A percentile compares a stretch with the other conserved stretches of the same genome.
phyloP scores from a whole-genome alignment of 495 filamentous ascomycete species.

The Podospora comata region DNA sequence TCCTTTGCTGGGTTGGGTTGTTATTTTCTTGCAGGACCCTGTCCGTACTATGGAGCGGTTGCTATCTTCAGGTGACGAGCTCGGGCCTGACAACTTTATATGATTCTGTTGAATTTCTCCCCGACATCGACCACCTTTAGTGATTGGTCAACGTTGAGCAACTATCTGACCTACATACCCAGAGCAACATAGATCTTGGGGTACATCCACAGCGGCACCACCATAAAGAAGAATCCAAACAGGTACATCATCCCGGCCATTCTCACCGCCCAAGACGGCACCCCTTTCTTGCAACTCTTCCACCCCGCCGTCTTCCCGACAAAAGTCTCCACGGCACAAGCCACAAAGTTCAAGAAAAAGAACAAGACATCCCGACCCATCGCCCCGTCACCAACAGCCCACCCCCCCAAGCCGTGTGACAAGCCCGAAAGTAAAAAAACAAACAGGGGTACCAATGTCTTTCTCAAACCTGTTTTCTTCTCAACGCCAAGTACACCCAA shows the following conservation, averaged over 20 bases:
- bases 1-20: not conserved
- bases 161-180: not conserved
- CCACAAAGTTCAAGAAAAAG: not conserved
- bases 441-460: not conserved
- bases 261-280: not conserved
- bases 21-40: not conserved
- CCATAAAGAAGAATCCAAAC: conserved; percentile 1
- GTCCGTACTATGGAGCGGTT: not conserved
- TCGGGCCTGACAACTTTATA: not conserved
- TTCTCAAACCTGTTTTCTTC: not conserved
- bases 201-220: not conserved
- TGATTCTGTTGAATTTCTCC: not conserved
- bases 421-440: not conserved
- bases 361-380: not conserved
- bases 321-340: not conserved
- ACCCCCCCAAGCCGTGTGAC: not conserved
- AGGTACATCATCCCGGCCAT: not conserved
- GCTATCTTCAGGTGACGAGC: not conserved
- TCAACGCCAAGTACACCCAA: not conserved
- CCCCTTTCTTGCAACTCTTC: not conserved
- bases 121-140: not conserved
- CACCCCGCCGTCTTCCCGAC: not conserved
- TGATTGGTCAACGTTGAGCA: not conserved
- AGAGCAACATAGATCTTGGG: not conserved
- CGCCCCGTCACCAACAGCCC: not conserved